These are phyloP conservation scores for Tulasnella sp. DNA, from an alignment of 768 basidiomycete species.

Conservation along the genomic window DNA sequence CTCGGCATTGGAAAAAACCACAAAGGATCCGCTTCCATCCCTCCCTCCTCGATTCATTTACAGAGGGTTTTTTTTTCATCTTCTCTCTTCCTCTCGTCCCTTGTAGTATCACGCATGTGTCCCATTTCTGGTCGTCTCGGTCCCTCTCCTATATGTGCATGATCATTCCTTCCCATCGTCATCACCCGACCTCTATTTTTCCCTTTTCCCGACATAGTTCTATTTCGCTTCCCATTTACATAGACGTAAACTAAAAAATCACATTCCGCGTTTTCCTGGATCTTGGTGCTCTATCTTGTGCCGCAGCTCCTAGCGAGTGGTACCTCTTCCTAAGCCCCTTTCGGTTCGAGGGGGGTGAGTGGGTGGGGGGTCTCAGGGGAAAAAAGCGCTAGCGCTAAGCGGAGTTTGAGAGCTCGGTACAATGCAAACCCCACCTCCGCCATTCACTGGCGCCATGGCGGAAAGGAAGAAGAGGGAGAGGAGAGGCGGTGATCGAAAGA, in stretches of 20 bases:
- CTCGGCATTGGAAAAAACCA: not conserved
- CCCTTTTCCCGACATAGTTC: not conserved
- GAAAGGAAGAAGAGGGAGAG: not conserved
- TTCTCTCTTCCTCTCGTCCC: not conserved
- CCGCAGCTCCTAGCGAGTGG: not conserved
- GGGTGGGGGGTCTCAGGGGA: not conserved
- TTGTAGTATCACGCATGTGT: not conserved
- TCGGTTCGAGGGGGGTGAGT: not conserved
- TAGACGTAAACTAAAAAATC: not conserved
- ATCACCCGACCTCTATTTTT: too few species aligned
- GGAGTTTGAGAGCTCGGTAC: not conserved
- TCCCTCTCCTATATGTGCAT: not conserved
- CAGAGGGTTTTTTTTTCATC: not conserved
- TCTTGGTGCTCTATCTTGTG: not conserved
- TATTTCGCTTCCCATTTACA: not conserved
- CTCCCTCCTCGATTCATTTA: not conserved
- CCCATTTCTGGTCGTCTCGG: not conserved
- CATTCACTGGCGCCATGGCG: not conserved
- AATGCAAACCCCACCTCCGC: not conserved
- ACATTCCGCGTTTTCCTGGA: not conserved
- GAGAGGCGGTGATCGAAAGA: not conserved
- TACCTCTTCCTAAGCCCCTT: conserved; percentile 1
- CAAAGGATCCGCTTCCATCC: not conserved
- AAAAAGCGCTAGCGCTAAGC: not conserved
- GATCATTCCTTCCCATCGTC: too few species aligned